Evolutionary conservation across 179 eudicot species (phyloP).

Genomic region (Dionaea muscipula): DNA sequence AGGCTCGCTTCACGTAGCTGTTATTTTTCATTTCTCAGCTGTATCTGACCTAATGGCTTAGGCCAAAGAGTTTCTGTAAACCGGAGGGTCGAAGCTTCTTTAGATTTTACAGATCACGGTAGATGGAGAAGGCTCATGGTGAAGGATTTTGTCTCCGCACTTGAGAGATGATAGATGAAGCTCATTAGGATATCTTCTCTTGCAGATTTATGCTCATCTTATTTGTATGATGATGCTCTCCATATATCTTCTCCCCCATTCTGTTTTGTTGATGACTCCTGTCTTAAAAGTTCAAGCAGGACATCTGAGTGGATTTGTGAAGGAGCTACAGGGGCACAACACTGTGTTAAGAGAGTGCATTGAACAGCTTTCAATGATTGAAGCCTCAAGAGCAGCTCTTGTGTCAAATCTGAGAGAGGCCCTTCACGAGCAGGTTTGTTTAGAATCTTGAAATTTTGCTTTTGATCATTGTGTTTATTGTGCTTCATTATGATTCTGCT

Average conservation of each 20-base stretch:
- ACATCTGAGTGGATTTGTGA: conserved; percentile 29
- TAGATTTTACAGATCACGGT: no score
- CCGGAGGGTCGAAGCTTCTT: no score
- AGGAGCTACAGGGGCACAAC: conserved; percentile 72
- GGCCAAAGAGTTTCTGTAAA: no score
- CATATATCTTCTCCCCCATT: not conserved
- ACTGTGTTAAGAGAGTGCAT: conserved; percentile 56
- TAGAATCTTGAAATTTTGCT: not conserved
- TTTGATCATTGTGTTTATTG: not conserved
- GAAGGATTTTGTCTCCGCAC: no score
- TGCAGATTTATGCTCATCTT: no score
- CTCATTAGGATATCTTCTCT: not conserved
- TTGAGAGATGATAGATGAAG: no score
- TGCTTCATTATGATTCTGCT: not conserved
- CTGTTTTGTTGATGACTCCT: not conserved
- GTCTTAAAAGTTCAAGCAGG: conserved; percentile 19
- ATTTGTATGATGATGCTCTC: no score
- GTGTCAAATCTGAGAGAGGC: conserved; percentile 60
- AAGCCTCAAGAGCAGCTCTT: conserved; percentile 63
- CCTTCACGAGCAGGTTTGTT: conserved; percentile 72
- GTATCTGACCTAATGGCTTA: no score
- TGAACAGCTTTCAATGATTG: conserved; percentile 53
- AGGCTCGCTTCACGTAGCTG: no score
- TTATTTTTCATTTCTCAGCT: no score
- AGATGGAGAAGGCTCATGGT: no score